Conservation (phyloP, 805 yeast genomes). For the Starmerella ratchasimensis region DNA sequence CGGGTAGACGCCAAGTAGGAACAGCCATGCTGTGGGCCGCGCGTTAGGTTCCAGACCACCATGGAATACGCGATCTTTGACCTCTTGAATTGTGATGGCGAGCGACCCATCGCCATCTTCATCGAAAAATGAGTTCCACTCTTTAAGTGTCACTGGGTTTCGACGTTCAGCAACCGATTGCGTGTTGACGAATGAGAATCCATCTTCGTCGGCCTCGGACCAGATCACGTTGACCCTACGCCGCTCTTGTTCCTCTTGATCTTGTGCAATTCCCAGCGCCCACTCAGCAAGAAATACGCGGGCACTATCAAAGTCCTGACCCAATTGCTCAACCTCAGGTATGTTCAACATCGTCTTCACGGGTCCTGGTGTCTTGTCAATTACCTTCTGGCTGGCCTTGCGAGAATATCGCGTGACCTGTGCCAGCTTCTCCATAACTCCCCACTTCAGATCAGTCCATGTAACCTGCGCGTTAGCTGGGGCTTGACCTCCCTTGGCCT, state of each 20-base stretch:
- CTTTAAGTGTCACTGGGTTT: conserved; percentile 50
- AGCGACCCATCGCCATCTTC: conserved; percentile 60
- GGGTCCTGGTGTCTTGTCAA: conserved; percentile 42
- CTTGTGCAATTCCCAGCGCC: conserved; percentile 89
- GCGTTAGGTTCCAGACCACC: conserved; percentile 59
- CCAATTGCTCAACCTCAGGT: conserved; percentile 68
- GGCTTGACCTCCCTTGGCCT: not conserved
- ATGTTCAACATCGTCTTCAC: conserved; percentile 47
- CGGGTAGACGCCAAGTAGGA: conserved; percentile 67
- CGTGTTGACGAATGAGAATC: conserved; percentile 32
- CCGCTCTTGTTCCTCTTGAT: conserved; percentile 46
- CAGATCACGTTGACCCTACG: conserved; percentile 29
- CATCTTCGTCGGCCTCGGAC: conserved; percentile 24
- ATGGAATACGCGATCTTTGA: conserved; percentile 74
- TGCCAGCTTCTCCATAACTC: conserved; percentile 70
- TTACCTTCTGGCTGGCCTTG: conserved; percentile 47
- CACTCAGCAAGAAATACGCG: conserved; percentile 86
- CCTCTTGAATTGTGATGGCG: conserved; percentile 58
- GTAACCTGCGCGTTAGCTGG: conserved; percentile 23
- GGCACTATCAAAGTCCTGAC: conserved; percentile 88
- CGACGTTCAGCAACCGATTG: conserved; percentile 50
- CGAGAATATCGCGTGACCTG: conserved; percentile 53
- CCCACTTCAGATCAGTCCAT: conserved; percentile 69
- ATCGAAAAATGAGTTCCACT: conserved; percentile 69
- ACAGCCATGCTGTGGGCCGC: conserved; percentile 73